These are phyloP conservation scores for Pseudopithomyces chartarum DNA, from an alignment of 2,329 filamentous ascomycete genomes.

Conservation along the genomic window DNA sequence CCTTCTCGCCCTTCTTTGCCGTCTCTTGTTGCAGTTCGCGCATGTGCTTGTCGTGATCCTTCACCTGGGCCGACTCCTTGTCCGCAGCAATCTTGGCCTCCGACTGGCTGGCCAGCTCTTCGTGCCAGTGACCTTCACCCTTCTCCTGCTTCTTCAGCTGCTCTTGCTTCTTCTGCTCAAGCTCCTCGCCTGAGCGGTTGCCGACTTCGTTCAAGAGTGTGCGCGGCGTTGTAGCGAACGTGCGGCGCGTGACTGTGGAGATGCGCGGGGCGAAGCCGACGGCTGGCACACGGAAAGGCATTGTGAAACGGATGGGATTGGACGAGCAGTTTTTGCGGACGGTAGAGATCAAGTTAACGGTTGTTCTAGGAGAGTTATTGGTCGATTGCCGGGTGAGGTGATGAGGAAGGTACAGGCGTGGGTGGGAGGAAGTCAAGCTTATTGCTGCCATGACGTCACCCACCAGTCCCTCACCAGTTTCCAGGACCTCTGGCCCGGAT, in stretches of 20 bases:
- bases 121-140: conserved; percentile 50
- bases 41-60: conserved; percentile 50
- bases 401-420: neutral
- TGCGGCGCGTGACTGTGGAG: conserved; percentile 18
- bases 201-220: conserved; percentile 49
- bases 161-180: conserved; percentile 52
- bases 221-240: conserved; percentile 37
- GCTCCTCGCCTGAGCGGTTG: conserved; percentile 43
- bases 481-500: too few species aligned
- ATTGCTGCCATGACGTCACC: too few species aligned
- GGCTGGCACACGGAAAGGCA: conserved; percentile 13
- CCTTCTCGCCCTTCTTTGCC: conserved; percentile 47
- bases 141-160: conserved; percentile 50
- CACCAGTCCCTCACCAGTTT: too few species aligned
- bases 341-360: neutral
- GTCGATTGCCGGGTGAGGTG: neutral
- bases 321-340: neutral
- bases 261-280: neutral
- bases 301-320: neutral
- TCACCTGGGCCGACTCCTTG: conserved; percentile 42
- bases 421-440: neutral
- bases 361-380: neutral
- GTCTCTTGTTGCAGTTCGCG: conserved; percentile 52
- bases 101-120: conserved; percentile 48
- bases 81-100: conserved; percentile 52